Evolutionary conservation across 331 rosid genomes (phyloP).

Genomic region (Stylosanthes scabra): DNA sequence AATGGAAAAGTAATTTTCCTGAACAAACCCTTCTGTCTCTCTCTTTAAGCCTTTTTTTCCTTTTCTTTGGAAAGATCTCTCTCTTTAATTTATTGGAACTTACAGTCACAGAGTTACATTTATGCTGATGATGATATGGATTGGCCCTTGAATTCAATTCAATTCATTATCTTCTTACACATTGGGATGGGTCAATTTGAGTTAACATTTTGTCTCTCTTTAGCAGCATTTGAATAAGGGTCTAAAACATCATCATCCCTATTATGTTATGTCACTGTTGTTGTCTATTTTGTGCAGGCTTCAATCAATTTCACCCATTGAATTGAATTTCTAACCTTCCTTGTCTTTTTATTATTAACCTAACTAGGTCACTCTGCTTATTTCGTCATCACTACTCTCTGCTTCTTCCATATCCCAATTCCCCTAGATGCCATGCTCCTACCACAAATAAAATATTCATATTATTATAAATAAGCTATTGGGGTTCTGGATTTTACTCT

Average conservation of each 20-base stretch:
- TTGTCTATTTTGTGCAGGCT: slow-evolving; percentile 49
- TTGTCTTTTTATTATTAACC: neutral
- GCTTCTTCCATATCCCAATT: slow-evolving; percentile 15
- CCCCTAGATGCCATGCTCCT: neutral
- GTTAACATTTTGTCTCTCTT: slow-evolving; percentile 53
- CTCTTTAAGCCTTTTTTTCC: too few species aligned
- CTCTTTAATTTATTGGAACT: slow-evolving; percentile 29
- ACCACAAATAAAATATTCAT: neutral
- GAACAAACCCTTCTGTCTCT: too few species aligned
- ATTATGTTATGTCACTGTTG: slow-evolving; percentile 40
- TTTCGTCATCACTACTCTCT: slow-evolving; percentile 30
- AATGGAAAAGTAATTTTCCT: too few species aligned
- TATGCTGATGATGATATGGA: slow-evolving; percentile 24
- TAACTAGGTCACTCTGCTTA: slow-evolving; percentile 12
- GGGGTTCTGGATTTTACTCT: too few species aligned
- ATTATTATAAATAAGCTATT: neutral
- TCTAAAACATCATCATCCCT: slow-evolving; percentile 42
- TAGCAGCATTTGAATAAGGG: slow-evolving; percentile 18
- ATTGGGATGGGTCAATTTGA: slow-evolving; percentile 27
- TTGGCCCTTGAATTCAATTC: slow-evolving; percentile 26
- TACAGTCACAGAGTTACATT: neutral
- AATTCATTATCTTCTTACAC: slow-evolving; percentile 9
- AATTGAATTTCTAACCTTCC: slow-evolving; percentile 39
- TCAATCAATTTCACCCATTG: slow-evolving; percentile 45
- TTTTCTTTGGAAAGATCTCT: neutral